A percentile compares a stretch with the other conserved stretches of the same genome.
phyloP scores from a whole-genome alignment of 2,329 filamentous ascomycete species.

The Penicillium sp. region DNA sequence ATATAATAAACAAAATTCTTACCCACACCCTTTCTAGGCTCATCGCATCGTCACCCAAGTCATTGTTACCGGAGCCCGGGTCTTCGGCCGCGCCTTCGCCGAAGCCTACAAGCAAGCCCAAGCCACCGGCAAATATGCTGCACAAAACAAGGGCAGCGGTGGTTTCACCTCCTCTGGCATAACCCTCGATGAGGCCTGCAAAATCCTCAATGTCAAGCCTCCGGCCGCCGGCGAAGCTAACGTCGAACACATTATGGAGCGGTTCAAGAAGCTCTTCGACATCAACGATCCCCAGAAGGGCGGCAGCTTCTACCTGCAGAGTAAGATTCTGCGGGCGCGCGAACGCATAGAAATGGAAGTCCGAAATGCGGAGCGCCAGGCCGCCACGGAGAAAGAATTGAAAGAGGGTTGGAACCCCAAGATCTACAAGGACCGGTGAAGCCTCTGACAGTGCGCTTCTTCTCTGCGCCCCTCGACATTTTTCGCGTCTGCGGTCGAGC shows the following conservation, averaged over 20 bases:
- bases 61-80: constrained; percentile 81
- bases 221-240: constrained; percentile 73
- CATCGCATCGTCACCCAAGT: constrained; percentile 93
- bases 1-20: constrained; percentile 3
- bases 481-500: constrained; percentile 3
- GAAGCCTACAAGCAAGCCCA: constrained; percentile 96
- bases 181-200: constrained; percentile 93
- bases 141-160: constrained; percentile 60
- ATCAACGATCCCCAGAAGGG: constrained; percentile 91
- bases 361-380: constrained; percentile 64
- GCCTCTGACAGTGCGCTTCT: background rate
- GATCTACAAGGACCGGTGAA: constrained; percentile 78
- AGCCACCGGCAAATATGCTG: constrained; percentile 76
- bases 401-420: constrained; percentile 91
- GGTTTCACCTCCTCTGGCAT: constrained; percentile 65
- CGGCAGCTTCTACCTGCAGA: constrained; percentile 96
- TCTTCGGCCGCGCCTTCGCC: constrained; percentile 85
- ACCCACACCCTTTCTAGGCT: constrained; percentile 54
- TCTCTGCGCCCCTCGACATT: background rate
- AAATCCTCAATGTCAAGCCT: constrained; percentile 92
- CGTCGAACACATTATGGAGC: constrained; percentile 71
- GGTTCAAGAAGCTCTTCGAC: constrained; percentile 95
- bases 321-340: constrained; percentile 86
- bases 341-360: constrained; percentile 89
- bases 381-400: constrained; percentile 69